These are phyloP conservation scores for Wallemia hederae DNA, from an alignment of 1,284 basidiomycete genomes.

Conservation along the genomic window DNA sequence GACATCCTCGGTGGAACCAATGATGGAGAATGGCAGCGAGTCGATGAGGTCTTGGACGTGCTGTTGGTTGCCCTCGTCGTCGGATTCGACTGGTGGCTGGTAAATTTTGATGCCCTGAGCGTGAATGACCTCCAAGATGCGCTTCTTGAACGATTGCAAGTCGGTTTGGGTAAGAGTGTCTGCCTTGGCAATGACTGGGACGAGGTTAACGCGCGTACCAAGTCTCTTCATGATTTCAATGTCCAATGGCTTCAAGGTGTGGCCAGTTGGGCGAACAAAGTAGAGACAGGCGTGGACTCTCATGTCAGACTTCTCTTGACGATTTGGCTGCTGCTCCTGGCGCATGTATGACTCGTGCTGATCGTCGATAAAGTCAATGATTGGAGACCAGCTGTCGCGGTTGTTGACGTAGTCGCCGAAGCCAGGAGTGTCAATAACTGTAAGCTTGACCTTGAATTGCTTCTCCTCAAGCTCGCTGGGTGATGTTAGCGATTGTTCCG, in stretches of 20 bases:
- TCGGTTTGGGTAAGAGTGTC: conserved; percentile 88
- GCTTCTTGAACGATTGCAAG: conserved; percentile 69
- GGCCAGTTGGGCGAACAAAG: conserved; percentile 86
- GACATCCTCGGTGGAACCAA: conserved; percentile 86
- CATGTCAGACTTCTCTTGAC: conserved; percentile 74
- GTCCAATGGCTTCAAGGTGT: conserved; percentile 93
- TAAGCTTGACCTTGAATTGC: conserved; percentile 96
- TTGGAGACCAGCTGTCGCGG: conserved; percentile 89
- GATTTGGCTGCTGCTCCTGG: conserved; percentile 91
- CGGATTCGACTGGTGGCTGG: conserved; percentile 65
- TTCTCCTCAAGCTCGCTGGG: conserved; percentile 62
- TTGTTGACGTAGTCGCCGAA: conserved; percentile 99
- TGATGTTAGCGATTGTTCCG: not conserved
- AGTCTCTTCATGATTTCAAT: conserved; percentile 98
- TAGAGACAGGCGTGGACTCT: conserved; percentile 92
- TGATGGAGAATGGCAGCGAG: conserved; percentile 94
- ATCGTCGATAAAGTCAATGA: conserved; percentile 98
- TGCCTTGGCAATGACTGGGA: conserved; percentile 90
- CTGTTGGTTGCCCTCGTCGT: conserved; percentile 65
- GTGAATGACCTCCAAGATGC: conserved; percentile 62
- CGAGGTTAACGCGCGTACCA: conserved; percentile 80
- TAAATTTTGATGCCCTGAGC: conserved; percentile 89
- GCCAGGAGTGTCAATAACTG: conserved; percentile 91
- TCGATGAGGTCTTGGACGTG: conserved; percentile 60
- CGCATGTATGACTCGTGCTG: conserved; percentile 99